phyloP scores from a whole-genome alignment of 257 asterid species.

The Solanum megistacrolobum region DNA sequence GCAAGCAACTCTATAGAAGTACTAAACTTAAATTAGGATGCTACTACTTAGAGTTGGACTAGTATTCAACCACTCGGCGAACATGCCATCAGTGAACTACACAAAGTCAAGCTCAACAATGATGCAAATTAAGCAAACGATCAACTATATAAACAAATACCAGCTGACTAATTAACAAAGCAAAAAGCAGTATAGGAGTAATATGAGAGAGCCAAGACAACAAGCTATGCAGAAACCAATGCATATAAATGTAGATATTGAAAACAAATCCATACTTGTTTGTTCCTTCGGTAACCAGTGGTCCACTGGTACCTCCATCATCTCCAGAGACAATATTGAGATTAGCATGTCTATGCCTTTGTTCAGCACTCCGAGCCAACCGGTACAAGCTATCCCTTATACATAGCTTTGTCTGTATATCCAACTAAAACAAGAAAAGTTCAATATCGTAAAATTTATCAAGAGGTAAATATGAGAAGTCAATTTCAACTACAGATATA shows the following conservation, averaged over 20 bases:
- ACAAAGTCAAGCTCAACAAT: not conserved
- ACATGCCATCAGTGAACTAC: not conserved
- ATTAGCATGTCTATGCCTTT: slow-evolving; percentile 38
- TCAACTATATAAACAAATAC: not conserved
- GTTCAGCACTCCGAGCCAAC: slow-evolving; percentile 80
- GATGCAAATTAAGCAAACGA: not conserved
- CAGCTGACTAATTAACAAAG: not conserved
- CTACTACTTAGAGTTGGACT: not conserved
- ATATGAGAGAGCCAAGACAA: not conserved
- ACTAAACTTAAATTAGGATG: not conserved
- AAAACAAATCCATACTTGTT: slow-evolving; percentile 28
- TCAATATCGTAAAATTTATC: not conserved
- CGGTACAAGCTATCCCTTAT: slow-evolving; percentile 90
- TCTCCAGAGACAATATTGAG: slow-evolving; percentile 20
- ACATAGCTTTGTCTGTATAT: slow-evolving; percentile 67
- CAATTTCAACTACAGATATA: not conserved
- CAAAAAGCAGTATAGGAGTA: not conserved
- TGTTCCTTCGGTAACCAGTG: slow-evolving; percentile 34
- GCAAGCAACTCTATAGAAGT: not conserved
- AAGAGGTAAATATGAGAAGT: not conserved
- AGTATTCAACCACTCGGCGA: not conserved
- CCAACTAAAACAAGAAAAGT: slow-evolving; percentile 54
- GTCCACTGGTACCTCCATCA: slow-evolving; percentile 34
- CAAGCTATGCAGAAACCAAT: not conserved
- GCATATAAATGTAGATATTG: not conserved